These are phyloP conservation scores for Myxozyma sirexii DNA, from an alignment of 805 yeast species.

Conservation along the genomic window DNA sequence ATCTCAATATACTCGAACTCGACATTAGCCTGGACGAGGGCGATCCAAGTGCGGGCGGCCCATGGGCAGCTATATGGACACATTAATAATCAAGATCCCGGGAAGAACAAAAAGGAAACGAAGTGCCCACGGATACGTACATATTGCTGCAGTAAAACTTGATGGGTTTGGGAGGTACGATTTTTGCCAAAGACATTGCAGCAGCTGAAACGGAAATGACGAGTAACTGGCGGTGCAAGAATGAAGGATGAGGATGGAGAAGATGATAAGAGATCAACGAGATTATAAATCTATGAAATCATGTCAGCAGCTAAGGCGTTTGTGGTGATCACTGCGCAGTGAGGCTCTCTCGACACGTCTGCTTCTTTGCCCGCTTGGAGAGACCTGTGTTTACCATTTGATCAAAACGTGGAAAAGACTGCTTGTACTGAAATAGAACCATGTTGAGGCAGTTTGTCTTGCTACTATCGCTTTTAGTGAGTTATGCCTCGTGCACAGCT, in stretches of 20 bases:
- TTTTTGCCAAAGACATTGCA: slow-evolving; percentile 20
- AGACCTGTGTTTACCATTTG: neutral
- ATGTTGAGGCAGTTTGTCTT: neutral
- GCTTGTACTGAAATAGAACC: neutral
- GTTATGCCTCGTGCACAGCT: slow-evolving; percentile 41
- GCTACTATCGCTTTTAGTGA: slow-evolving; percentile 2
- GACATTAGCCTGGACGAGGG: slow-evolving; percentile 37
- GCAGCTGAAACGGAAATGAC: neutral
- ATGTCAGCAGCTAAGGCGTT: neutral
- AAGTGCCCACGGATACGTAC: no score
- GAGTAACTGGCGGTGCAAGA: slow-evolving; percentile 1
- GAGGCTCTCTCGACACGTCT: neutral
- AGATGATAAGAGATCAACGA: neutral
- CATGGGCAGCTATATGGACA: slow-evolving; percentile 36
- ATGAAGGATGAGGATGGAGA: neutral
- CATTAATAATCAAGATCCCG: neutral
- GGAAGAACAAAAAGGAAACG: neutral
- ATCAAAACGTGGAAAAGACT: neutral
- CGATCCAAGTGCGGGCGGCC: slow-evolving; percentile 41
- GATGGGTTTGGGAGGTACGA: slow-evolving; percentile 37
- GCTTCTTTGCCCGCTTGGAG: neutral
- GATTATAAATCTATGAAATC: neutral
- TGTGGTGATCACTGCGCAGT: neutral
- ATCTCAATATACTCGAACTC: slow-evolving; percentile 38
- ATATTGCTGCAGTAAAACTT: slow-evolving; percentile 29